Conservation (phyloP, 1,284 basidiomycete genomes). For the Trichosporon ovoides region DNA sequence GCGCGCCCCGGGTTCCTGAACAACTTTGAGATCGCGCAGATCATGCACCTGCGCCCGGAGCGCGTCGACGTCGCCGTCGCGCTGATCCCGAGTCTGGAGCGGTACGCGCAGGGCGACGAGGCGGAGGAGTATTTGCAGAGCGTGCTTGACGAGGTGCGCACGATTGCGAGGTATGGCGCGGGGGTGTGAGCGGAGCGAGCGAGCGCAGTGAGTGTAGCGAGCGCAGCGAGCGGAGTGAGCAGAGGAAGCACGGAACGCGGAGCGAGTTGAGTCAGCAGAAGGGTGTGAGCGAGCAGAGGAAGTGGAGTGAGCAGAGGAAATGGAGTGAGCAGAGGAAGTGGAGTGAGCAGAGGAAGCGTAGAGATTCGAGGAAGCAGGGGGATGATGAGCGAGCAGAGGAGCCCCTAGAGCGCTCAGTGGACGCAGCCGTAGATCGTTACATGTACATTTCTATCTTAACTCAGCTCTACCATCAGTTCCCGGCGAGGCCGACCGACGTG, state of each 20-base stretch:
- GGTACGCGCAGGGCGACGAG: constrained; percentile 37
- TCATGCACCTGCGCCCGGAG: constrained; percentile 43
- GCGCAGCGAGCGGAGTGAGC: background rate
- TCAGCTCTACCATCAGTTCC: no score
- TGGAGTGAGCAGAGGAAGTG: background rate
- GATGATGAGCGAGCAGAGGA: constrained; percentile 35
- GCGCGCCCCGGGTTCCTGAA: constrained; percentile 37
- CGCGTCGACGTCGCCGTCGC: constrained; percentile 41
- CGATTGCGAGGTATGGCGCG: constrained; percentile 31
- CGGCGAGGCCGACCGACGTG: background rate
- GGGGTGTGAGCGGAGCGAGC: constrained; percentile 4
- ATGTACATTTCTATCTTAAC: background rate
- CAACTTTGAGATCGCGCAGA: constrained; percentile 45
- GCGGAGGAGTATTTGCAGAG: constrained; percentile 30
- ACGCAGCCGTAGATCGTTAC: background rate
- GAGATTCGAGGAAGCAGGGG: constrained; percentile 14
- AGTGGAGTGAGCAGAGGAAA: background rate
- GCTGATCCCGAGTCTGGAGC: constrained; percentile 40
- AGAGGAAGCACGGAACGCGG: background rate
- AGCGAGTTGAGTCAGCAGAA: background rate
- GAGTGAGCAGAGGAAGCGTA: background rate
- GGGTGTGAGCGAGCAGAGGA: background rate
- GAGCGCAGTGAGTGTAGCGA: background rate
- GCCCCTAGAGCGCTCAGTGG: constrained; percentile 24
- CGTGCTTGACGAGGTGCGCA: constrained; percentile 36